Evolutionary conservation across 306 rosid genomes (phyloP), one percentile per base, ranked within the genome.

Genomic region (Astragalus glycyphyllos): DNA sequence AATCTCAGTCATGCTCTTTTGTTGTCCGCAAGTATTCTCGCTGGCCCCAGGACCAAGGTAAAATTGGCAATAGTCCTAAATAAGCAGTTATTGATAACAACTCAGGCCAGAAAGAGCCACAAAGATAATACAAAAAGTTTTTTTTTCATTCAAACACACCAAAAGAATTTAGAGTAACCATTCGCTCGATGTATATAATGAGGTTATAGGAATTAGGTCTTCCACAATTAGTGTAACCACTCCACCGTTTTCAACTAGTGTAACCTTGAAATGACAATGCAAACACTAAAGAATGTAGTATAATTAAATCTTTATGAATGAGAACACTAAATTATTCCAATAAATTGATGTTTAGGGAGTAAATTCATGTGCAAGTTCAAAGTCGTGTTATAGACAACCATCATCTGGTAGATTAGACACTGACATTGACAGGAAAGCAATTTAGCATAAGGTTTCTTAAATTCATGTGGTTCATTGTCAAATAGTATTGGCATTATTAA

Each of bases 1-100:
- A 57, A 84, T 88, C 73, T 89, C 95, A 5, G 54, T 73, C 66
- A 77, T 8, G 74, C 87, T 84, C 75, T 84, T 87, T 76, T 79
- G 82, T 75, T 82, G 88, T 54, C 97, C 98, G 75, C 98, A 94
- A 76, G 96, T 83, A 68, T 87, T 90, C 15, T 87, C 81, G 58
- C 90, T 84, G 62, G 83, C 84, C 66, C 80, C 81, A 9, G 87
- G 74, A 81, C 83, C 87, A 70, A 94, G 87, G 88, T 89, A 90
- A 85, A 94, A 94, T 51, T 71, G 75, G 75, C 98, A 94, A 72
- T 81, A 90, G 68, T 76, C 85, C 98, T 93, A 81, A 35, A 84
- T 42, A 71, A 63, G 32, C 15, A 72, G 46, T 47, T 41, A 20
- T 40, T 20, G 47, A 60, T 3, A 86, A 64, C 14, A 56, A 56